These are phyloP conservation scores for Vitis rotundifolia DNA, from an alignment of 164 flowering plant genomes.

Conservation along the genomic window DNA sequence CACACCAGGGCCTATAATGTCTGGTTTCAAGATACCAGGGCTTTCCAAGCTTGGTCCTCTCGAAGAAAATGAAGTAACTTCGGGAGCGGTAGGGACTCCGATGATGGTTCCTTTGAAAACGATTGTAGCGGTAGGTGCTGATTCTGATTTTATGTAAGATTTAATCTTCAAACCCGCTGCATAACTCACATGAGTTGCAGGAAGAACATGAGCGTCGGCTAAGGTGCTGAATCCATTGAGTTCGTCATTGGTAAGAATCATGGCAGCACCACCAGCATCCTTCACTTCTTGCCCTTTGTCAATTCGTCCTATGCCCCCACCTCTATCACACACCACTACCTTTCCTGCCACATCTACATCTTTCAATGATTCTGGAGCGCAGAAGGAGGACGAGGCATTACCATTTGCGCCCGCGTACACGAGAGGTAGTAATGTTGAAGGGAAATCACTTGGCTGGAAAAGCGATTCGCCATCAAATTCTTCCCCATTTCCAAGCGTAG, in stretches of 20 bases:
- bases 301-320: constrained; percentile 22
- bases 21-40: constrained; percentile 60
- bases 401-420: constrained; percentile 28
- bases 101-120: constrained; percentile 46
- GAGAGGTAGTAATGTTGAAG: constrained; percentile 17
- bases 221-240: constrained; percentile 25
- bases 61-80: constrained; percentile 47
- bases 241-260: constrained; percentile 46
- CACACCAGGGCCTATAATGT: constrained; percentile 59
- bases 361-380: constrained; percentile 18
- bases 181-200: constrained; percentile 42
- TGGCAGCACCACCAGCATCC: constrained; percentile 52
- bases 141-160: constrained; percentile 46
- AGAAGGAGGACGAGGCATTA: constrained; percentile 6
- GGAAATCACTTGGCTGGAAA: constrained; percentile 25
- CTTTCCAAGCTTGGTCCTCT: constrained; percentile 50
- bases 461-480: constrained; percentile 28
- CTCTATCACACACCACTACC: constrained; percentile 33
- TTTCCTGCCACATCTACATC: constrained; percentile 14
- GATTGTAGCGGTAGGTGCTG: constrained; percentile 35
- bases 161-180: constrained; percentile 33
- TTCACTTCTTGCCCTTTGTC: constrained; percentile 44
- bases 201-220: constrained; percentile 50
- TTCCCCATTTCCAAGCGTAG: constrained; percentile 22
- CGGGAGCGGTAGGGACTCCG: constrained; percentile 36